phyloP scores from a whole-genome alignment of 202 grass and related monocot genomes.

The Saccharum hybrid region DNA sequence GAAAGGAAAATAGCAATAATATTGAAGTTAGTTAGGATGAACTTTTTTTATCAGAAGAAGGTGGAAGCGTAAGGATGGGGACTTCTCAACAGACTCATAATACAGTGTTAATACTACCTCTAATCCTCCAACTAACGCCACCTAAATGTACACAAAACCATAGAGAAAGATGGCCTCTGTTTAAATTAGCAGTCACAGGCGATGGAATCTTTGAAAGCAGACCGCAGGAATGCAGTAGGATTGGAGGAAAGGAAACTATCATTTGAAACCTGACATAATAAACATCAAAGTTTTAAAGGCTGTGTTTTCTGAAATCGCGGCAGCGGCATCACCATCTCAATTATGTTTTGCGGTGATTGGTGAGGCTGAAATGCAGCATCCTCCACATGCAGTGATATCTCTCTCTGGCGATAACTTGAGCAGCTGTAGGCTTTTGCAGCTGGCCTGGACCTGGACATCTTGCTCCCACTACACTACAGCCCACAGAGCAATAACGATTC shows the following conservation, averaged over 20 bases:
- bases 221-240: slow-evolving; percentile 1
- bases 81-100: slow-evolving; percentile 56
- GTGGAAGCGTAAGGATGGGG: slow-evolving; percentile 46
- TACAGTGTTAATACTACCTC: slow-evolving; percentile 27
- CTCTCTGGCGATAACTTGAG: slow-evolving; percentile 39
- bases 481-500: slow-evolving; percentile 3
- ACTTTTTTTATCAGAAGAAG: slow-evolving; percentile 49
- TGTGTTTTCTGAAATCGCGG: slow-evolving; percentile 44
- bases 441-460: slow-evolving; percentile 28
- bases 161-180: slow-evolving; percentile 12
- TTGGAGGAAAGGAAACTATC: neutral
- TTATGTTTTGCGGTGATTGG: slow-evolving; percentile 42
- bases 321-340: slow-evolving; percentile 21
- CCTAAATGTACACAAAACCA: slow-evolving; percentile 34
- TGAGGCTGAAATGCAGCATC: slow-evolving; percentile 40
- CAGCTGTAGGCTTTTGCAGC: slow-evolving; percentile 34
- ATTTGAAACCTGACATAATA: slow-evolving; percentile 32
- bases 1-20: slow-evolving; percentile 25
- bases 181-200: neutral
- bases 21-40: slow-evolving; percentile 48
- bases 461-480: neutral
- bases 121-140: slow-evolving; percentile 44
- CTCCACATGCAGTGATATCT: slow-evolving; percentile 37
- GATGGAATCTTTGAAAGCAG: slow-evolving; percentile 20
- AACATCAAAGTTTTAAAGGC: neutral